Evolutionary conservation across 106 monocot species (phyloP).

Genomic region (Dioscorea dumetorum): DNA sequence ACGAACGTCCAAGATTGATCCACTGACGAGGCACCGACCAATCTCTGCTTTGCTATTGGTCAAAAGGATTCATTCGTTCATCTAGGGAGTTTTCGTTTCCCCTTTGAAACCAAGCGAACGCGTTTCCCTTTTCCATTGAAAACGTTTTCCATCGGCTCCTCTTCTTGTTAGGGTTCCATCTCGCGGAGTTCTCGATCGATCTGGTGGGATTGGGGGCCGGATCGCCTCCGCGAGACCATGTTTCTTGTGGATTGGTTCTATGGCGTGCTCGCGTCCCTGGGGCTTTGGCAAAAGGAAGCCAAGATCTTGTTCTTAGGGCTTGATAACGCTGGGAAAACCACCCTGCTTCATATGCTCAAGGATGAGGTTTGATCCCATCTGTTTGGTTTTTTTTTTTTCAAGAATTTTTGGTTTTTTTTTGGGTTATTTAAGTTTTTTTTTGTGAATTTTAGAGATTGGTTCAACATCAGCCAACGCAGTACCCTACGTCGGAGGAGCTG

Average conservation of each 20-base stretch:
- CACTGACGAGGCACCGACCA: background rate
- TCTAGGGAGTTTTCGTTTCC: background rate
- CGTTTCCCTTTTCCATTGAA: background rate
- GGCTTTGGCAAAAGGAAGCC: conserved; percentile 80
- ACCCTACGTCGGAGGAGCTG: conserved; percentile 70
- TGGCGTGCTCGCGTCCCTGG: conserved; percentile 65
- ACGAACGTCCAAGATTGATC: background rate
- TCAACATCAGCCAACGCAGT: conserved; percentile 74
- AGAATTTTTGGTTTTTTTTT: background rate
- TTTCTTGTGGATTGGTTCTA: conserved; percentile 66
- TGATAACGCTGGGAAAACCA: conserved; percentile 73
- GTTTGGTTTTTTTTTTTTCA: background rate
- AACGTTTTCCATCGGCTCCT: conserved; percentile 4
- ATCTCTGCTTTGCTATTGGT: background rate
- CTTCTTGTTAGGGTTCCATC: conserved; percentile 9
- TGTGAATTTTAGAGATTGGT: conserved; percentile 42
- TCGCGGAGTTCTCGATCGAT: background rate
- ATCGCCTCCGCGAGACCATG: conserved; percentile 12
- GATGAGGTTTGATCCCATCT: conserved; percentile 40
- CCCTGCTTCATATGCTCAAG: conserved; percentile 73
- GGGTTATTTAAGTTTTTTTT: background rate
- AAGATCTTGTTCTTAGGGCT: conserved; percentile 73
- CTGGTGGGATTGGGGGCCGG: background rate
- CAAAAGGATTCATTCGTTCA: background rate
- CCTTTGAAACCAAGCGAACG: background rate